Percentiles rank a stretch among this genome's conserved stretches.
Evolutionary conservation across 768 basidiomycete genomes (phyloP).

Genomic region (Lactarius sp.): DNA sequence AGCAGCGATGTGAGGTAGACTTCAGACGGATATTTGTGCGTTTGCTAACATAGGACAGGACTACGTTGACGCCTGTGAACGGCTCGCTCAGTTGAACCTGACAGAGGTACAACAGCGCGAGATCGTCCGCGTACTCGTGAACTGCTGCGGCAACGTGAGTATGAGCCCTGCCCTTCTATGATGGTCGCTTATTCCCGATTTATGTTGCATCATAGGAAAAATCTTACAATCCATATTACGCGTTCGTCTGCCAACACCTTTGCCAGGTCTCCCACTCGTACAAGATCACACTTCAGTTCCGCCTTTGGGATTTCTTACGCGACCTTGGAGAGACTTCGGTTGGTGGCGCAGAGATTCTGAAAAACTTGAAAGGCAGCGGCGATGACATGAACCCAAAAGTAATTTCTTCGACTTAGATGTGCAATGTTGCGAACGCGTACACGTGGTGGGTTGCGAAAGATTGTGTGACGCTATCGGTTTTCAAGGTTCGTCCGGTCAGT

Average conservation of each 20-base stretch:
- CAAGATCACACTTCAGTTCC: conserved; percentile 91
- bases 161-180: background rate
- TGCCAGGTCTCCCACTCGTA: conserved; percentile 75
- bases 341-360: conserved; percentile 74
- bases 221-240: conserved; percentile 92
- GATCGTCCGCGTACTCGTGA: conserved; percentile 86
- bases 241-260: conserved; percentile 81
- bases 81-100: conserved; percentile 77
- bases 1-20: conserved; percentile 73
- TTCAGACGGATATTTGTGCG: background rate
- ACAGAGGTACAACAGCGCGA: conserved; percentile 92
- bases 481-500: conserved; percentile 58
- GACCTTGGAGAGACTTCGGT: conserved; percentile 81
- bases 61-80: conserved; percentile 91
- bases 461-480: conserved; percentile 61
- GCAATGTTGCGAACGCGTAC: conserved; percentile 78
- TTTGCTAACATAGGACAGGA: conserved; percentile 50
- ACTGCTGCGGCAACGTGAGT: conserved; percentile 85
- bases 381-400: conserved; percentile 43
- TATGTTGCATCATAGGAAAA: conserved; percentile 67
- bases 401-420: conserved; percentile 52
- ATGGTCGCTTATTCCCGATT: conserved; percentile 5
- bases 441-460: conserved; percentile 94
- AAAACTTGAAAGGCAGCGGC: conserved; percentile 47
- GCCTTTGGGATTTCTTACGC: conserved; percentile 94